These are phyloP conservation scores for Stephania yunnanensis DNA, from an alignment of 164 flowering plant genomes.

Conservation along the genomic window DNA sequence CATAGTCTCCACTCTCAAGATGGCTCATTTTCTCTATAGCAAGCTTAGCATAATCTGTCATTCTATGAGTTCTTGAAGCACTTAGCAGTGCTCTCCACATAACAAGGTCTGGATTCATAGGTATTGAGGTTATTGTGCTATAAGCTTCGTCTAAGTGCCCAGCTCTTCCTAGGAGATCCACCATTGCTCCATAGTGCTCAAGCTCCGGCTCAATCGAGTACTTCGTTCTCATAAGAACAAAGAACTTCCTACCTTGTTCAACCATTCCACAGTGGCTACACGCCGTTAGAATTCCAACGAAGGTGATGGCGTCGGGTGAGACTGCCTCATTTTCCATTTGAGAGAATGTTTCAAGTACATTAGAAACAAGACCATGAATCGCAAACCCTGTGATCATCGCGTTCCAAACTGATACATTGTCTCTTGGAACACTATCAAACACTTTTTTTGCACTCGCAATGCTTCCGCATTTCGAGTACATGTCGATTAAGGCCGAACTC, in stretches of 20 bases:
- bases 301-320: conserved; percentile 24
- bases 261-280: conserved; percentile 68
- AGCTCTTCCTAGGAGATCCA: conserved; percentile 68
- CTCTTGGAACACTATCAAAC: conserved; percentile 27
- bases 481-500: conserved; percentile 54
- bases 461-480: conserved; percentile 77
- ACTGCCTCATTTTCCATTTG: conserved; percentile 14
- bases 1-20: conserved; percentile 63
- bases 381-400: conserved; percentile 76
- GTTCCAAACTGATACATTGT: conserved; percentile 65
- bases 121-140: conserved; percentile 45
- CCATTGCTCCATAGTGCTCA: conserved; percentile 79
- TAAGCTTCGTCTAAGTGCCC: conserved; percentile 65
- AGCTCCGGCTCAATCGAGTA: conserved; percentile 52
- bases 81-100: conserved; percentile 72
- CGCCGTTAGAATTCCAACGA: conserved; percentile 42
- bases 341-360: conserved; percentile 45
- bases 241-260: conserved; percentile 45
- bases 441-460: conserved; percentile 44
- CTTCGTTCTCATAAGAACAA: conserved; percentile 38
- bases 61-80: conserved; percentile 56
- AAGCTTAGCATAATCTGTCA: conserved; percentile 42
- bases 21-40: conserved; percentile 41
- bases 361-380: conserved; percentile 63
- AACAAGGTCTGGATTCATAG: conserved; percentile 59